These are phyloP conservation scores for Amaranthus hypochondriacus DNA, from an alignment of 148 eudicot species.

Conservation along the genomic window DNA sequence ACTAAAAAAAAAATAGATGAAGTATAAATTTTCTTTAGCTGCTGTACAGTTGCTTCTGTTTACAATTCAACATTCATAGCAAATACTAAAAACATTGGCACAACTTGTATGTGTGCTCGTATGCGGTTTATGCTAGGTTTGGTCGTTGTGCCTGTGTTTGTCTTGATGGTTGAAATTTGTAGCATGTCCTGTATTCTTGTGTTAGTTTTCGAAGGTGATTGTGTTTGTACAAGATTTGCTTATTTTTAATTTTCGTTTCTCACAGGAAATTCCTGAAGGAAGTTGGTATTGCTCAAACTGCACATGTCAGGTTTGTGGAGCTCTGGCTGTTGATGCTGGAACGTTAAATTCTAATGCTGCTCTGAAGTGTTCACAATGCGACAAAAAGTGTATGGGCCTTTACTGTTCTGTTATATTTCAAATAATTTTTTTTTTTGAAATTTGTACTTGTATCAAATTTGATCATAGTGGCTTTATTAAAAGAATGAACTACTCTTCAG, in stretches of 20 bases:
- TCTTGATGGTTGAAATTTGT: not conserved
- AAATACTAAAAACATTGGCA: not conserved
- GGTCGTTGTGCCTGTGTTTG: not conserved
- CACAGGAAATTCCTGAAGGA: constrained; percentile 92
- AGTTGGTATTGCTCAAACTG: constrained; percentile 86
- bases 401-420: constrained; percentile 8
- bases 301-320: constrained; percentile 70
- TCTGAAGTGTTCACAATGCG: constrained; percentile 74
- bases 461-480: not conserved
- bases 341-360: constrained; percentile 29
- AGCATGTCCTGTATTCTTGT: not conserved
- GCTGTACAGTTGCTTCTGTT: not conserved
- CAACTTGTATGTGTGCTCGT: not conserved
- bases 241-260: constrained; percentile 13
- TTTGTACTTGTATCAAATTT: not conserved
- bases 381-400: constrained; percentile 62
- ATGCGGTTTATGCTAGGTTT: not conserved
- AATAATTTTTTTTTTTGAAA: not conserved
- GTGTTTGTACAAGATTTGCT: not conserved
- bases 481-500: not conserved
- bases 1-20: too few species aligned
- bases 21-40: too few species aligned
- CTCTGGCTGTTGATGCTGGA: constrained; percentile 48
- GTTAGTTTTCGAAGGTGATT: not conserved
- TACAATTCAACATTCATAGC: not conserved